Conservation (phyloP, 2,329 filamentous ascomycete species). For the Cercospora zeae-maydis region DNA sequence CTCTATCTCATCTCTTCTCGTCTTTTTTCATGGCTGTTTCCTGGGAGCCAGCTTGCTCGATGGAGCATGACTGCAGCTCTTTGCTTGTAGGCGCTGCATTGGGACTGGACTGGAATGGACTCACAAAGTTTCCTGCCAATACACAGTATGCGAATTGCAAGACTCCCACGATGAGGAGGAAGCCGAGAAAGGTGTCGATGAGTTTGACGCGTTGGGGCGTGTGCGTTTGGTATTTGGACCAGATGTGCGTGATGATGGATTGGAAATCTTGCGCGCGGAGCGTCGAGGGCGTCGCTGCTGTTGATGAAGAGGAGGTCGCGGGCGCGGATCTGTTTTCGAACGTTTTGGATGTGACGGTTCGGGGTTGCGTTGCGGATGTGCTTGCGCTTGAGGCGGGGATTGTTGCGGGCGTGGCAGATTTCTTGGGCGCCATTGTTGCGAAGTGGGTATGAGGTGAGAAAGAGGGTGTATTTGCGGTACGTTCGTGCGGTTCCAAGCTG, state of each 20-base stretch:
- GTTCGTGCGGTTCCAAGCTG: neutral
- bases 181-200: conserved; percentile 84
- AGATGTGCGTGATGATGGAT: conserved; percentile 66
- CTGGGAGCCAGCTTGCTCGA: neutral
- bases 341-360: conserved; percentile 22
- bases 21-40: neutral
- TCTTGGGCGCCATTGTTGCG: conserved; percentile 5
- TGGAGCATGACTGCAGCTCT: neutral
- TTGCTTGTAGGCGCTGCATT: too few relatives aligned
- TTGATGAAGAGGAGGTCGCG: neutral
- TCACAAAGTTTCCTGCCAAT: conserved; percentile 87
- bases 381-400: conserved; percentile 10
- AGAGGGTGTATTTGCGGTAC: neutral
- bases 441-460: neutral
- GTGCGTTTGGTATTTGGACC: conserved; percentile 71
- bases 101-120: conserved; percentile 41
- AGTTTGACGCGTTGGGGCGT: conserved; percentile 91
- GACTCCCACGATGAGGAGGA: conserved; percentile 79
- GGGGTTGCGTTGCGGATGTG: conserved; percentile 13
- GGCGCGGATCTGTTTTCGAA: conserved; percentile 22
- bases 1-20: neutral
- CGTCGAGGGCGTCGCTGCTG: conserved; percentile 4
- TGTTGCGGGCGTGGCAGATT: neutral
- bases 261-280: conserved; percentile 37
- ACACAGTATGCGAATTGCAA: conserved; percentile 93